Base-by-base conservation (phyloP, 257 asterid genomes). In the Nicotiana benthamiana region DNA sequence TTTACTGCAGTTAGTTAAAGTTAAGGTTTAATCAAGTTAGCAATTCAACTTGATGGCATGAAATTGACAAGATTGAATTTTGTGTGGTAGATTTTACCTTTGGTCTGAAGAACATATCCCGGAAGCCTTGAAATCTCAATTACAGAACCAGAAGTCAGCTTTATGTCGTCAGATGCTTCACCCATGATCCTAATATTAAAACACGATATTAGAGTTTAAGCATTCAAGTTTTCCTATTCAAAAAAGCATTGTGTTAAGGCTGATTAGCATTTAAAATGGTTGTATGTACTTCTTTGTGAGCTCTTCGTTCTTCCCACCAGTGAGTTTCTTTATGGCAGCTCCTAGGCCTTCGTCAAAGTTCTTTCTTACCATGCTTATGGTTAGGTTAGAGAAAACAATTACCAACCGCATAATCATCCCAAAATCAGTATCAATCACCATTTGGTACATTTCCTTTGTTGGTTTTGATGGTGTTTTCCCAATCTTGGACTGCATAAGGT, bases 41-140 rank as follows among this genome's bases (percentile, higher is more conserved):
- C 7, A 79, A 11, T 22, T 27, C 30, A 12, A 24, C 56, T 80
- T 13, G 77, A 46, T 43, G 22, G 32, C 32, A 24, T 72, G 77
- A 46, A 43, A 15, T 24, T 72, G 61, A 7, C 51, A 15, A 59
- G 46, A 17, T 10, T 20, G 8, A 51, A 22, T 20, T 28, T 28
- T 32, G 26, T 32, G 26, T 26, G 34, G 34, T 17, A 74, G 12
- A 17, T 22, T 64, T 84, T 87, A 88, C 95, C 95, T 88, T 84
- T 92, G 72, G 95, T 88, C 68, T 91, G 94, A 89, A 91, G 94
- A 82, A 83, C 87, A 82, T 85, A 90, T 78, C 97, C 97, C 27
- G 94, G 91, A 86, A 88, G 88, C 89, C 91, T 89, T 80, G 94
- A 84, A 82, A 93, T 92, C 89, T 92, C 97, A 56, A 92, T 93